Evolutionary conservation across 2,329 filamentous ascomycete species (phyloP), one percentile per base, ranked within the genome.

Genomic region (Furcasterigmium furcatum): DNA sequence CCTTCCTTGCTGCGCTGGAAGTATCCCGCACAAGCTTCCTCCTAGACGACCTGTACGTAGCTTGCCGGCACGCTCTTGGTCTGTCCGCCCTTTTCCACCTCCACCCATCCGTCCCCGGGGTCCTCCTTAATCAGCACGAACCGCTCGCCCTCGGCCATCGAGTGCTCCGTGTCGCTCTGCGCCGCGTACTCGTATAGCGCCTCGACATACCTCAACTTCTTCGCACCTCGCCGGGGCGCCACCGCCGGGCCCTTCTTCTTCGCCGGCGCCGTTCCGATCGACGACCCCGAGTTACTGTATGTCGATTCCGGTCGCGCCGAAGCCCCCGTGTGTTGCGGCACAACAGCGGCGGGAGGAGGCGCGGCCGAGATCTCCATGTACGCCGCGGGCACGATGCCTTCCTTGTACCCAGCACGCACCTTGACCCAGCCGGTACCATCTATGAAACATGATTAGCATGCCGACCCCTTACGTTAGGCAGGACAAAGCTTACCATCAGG

Each of bases 191-290:
- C 89, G 64, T 97, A 99, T 57, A 97, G 55, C 2, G 94, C 94
- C 62, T 96, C 88, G 2, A 95, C 92, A 58, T 97, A 95, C 60
- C 87, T 89, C 29, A 96, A 75, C 64, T 95, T 96, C 80, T 96
- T 96, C 4, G 91, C 91, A 13, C 91, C 91, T 9, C 91, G 82
- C 55, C 85, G 85, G 4, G 94, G 94, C 13, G 94, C 94, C 5
- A 99, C 94, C 0, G 86, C 91, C 0, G 91, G 91, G 0, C 91
- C 91, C 63, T 95, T 91, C 67, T 95, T 95, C 72, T 91, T 95
- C 32, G 63, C 59, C 4, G 70, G 50, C 12, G 62, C 60, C 5
- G 71, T 65, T 25, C 67, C 66, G 44, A 89, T 70, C 1, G 87
- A 91, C 5, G 83, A 82, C 4, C 82, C 83, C 9, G 87, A 91